Base-by-base conservation (phyloP, 345 rosid species). In the Moringa oleifera region DNA sequence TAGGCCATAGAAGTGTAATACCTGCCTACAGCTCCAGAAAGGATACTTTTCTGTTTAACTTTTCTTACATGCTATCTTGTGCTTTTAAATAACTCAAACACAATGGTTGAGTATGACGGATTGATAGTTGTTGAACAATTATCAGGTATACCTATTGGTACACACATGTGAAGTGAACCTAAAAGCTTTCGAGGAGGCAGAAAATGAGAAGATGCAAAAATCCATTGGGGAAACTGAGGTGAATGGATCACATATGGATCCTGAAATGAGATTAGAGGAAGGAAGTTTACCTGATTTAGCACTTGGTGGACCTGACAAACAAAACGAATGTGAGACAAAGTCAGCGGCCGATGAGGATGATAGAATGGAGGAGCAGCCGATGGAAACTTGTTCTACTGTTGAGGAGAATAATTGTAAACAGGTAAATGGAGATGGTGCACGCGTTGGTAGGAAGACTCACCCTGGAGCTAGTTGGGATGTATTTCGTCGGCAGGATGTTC, bases 381-480 rank as follows among this genome's bases (percentile, higher is more conserved):
- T 57, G 64, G 79, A 63, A 64, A 55, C 23, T 59, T 52, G 62
- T 63, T 51, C 51, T 36, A 53, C 25, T 41, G 31, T 0, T 28
- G 64, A 62, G 18, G 77, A 45, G 59, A 61, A 64, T 18, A 52
- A 66, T 49, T 61, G 51, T 68, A 53, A 70, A 37, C 71, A 23
- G 49, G 66, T 60, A 20, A 55, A 62, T 51, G 63, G 67, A 41
- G 65, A 55, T 45, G 20, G 58, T 28, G 70, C 36, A 49, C 67
- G 59, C 62, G 33, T 60, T 23, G 22, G 65, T 36, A 64, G 51
- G 21, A 58, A 64, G 63, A 56, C 68, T 70, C 56, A 10, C 52
- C 73, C 85, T 7, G 97, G 93, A 70, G 84, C 77, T 51, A 71
- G 53, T 60, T 91, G 97, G 99, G 97, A 91, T 64, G 82, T 94